Base-by-base conservation (phyloP, 2,329 filamentous ascomycete species). In the Colletotrichum tabaci region DNA sequence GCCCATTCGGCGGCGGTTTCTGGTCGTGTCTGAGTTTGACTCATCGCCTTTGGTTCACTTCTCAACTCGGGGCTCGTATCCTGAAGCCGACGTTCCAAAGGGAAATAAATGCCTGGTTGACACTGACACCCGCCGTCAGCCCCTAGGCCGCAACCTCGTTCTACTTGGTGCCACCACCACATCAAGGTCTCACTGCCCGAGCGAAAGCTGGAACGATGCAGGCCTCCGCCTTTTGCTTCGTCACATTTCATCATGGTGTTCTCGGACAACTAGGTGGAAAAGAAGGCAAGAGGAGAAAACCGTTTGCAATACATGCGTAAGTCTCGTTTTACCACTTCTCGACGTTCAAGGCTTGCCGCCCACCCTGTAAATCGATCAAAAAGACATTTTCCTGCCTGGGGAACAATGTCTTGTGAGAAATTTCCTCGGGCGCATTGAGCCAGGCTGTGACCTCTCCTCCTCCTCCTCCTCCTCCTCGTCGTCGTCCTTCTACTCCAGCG, bases 121-220 rank as follows among this genome's bases (percentile, higher is more conserved):
- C 61, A 10, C 49, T 49, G 61, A 53, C 53, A 46, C 61, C 40
- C 21, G 23, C 49, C 23, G 35, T 26, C 47, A n/a, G 35, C 47
- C 35, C 7, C 47, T 21, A 53, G 16, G 35, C n/a, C 46, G 21
- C 47, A 52, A 9, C 47, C 61, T n/a, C 44, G 35, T 35, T 38
- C 49, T 63, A 5, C 38, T 63, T 30, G 18, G 21, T 53, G 21
- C 3, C 38, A 55, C 18, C 16, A 52, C 1, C 13, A 8, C 7
- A 18, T n/a, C 21, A 2, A 16, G 5, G 16, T 50, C 30, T 40
- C 44, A 16, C 6, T n/a, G 18, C 26, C 26, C 35, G 55, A 23
- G 55, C 12, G 7, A 9, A 30, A 13, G 53, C 30, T 35, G 16
- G 13, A 42, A 15, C 23, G 8, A 35, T 35, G 40, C 42, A 47